Conservation (phyloP, 176 grass and related monocot genomes). For the Rhipidocladum racemiflorum region DNA sequence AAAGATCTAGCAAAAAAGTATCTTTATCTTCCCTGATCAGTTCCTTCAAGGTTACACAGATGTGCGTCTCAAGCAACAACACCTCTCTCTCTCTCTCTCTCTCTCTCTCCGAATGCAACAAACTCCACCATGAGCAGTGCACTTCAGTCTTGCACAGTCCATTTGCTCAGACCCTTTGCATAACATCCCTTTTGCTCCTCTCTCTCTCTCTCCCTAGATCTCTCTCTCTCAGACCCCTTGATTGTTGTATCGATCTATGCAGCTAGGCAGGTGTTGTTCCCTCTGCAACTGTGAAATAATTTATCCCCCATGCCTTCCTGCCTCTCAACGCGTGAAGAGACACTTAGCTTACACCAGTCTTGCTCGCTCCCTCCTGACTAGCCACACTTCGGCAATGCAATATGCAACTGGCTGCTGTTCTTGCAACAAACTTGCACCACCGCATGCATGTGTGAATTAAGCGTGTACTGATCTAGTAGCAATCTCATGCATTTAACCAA, state of each 20-base stretch:
- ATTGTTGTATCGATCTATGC: slow-evolving; percentile 15
- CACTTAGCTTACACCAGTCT: slow-evolving; percentile 31
- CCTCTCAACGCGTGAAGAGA: slow-evolving; percentile 35
- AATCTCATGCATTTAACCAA: not conserved
- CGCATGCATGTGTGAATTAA: not conserved
- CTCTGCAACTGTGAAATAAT: slow-evolving; percentile 36
- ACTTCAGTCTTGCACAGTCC: slow-evolving; percentile 13
- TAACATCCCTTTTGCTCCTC: slow-evolving; percentile 45
- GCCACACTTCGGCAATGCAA: slow-evolving; percentile 14
- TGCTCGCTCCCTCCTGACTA: slow-evolving; percentile 24
- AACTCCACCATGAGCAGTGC: slow-evolving; percentile 58
- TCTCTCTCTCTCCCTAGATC: too few relatives aligned
- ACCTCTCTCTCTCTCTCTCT: not conserved
- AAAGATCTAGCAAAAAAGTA: slow-evolving; percentile 50
- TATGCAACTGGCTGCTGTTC: not conserved
- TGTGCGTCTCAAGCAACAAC: slow-evolving; percentile 41
- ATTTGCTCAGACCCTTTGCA: slow-evolving; percentile 1
- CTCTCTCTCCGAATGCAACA: not conserved
- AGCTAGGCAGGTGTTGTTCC: slow-evolving; percentile 10
- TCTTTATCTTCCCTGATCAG: slow-evolving; percentile 40
- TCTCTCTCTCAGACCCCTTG: slow-evolving; percentile 17
- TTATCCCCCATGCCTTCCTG: slow-evolving; percentile 18
- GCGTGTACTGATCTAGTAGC: not conserved
- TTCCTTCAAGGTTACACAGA: slow-evolving; percentile 55
- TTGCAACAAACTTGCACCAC: slow-evolving; percentile 7